Conservation (phyloP, 2,329 filamentous ascomycete genomes). For the Teratosphaeriaceae sp. region DNA sequence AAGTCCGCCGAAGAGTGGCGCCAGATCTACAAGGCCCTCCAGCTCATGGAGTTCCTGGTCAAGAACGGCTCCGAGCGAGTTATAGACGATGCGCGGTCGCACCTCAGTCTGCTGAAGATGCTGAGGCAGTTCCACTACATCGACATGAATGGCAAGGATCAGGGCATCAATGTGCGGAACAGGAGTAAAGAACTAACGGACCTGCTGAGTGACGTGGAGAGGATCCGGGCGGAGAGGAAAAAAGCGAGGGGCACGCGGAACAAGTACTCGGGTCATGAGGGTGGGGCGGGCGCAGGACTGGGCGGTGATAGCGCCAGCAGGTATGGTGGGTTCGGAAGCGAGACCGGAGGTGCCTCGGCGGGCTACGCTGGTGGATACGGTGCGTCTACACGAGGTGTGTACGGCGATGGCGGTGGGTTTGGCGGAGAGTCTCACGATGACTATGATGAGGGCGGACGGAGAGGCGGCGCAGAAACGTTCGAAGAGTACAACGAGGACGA, state of each 20-base stretch:
- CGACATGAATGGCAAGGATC: slow-evolving; percentile 92
- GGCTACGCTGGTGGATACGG: slow-evolving; percentile 36
- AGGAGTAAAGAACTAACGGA: slow-evolving; percentile 93
- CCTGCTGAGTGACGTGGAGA: slow-evolving; percentile 84
- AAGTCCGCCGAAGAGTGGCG: slow-evolving; percentile 98
- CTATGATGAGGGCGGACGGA: slow-evolving; percentile 58
- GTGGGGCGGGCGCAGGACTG: slow-evolving; percentile 58
- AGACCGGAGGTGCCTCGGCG: slow-evolving; percentile 40
- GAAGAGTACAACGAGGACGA: slow-evolving; percentile 98
- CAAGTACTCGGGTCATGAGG: slow-evolving; percentile 93
- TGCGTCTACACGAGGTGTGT: slow-evolving; percentile 68
- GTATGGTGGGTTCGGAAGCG: slow-evolving; percentile 89
- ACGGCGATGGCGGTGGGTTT: slow-evolving; percentile 93
- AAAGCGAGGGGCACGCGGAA: slow-evolving; percentile 85
- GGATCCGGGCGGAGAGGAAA: slow-evolving; percentile 69
- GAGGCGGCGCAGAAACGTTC: slow-evolving; percentile 60
- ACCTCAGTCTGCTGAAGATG: slow-evolving; percentile 96
- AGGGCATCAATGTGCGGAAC: slow-evolving; percentile 96
- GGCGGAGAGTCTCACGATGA: slow-evolving; percentile 62
- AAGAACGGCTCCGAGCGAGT: slow-evolving; percentile 98
- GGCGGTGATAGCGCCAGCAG: slow-evolving; percentile 51
- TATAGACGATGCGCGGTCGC: slow-evolving; percentile 91
- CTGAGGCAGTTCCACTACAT: slow-evolving; percentile 97
- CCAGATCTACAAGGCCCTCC: slow-evolving; percentile 95
- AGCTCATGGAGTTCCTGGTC: slow-evolving; percentile 92